A percentile compares a stretch with the other conserved stretches of the same genome.
These are phyloP conservation scores for Crepidotus variabilis DNA, from an alignment of 768 basidiomycete species.

Conservation along the genomic window DNA sequence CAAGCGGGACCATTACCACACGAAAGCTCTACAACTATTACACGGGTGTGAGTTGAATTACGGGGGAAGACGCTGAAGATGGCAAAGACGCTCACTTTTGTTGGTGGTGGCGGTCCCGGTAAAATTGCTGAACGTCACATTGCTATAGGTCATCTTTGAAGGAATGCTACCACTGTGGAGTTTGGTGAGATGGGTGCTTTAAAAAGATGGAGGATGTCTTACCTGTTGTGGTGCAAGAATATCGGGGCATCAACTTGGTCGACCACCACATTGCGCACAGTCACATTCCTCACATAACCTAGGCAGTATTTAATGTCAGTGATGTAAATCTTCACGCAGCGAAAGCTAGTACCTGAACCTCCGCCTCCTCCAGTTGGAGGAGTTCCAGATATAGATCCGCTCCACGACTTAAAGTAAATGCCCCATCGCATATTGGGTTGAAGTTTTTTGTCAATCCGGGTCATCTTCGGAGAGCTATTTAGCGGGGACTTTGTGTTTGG, in stretches of 20 bases:
- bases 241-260: slow-evolving; percentile 44
- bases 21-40: slow-evolving; percentile 43
- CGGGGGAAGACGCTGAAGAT: background rate
- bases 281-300: slow-evolving; percentile 45
- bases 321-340: background rate
- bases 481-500: background rate
- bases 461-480: slow-evolving; percentile 27
- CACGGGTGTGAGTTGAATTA: background rate
- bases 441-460: slow-evolving; percentile 40
- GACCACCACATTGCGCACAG: slow-evolving; percentile 37
- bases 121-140: slow-evolving; percentile 45
- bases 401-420: slow-evolving; percentile 56
- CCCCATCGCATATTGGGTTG: slow-evolving; percentile 58
- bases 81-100: slow-evolving; percentile 23
- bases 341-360: slow-evolving; percentile 33
- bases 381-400: slow-evolving; percentile 42
- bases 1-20: slow-evolving; percentile 49
- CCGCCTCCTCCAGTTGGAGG: slow-evolving; percentile 58
- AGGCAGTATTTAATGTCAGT: background rate
- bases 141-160: slow-evolving; percentile 42
- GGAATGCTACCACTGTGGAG: slow-evolving; percentile 41
- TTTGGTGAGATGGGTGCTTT: background rate
- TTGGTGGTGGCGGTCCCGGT: slow-evolving; percentile 41
- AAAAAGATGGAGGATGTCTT: slow-evolving; percentile 6
- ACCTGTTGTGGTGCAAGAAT: slow-evolving; percentile 50